These are phyloP conservation scores for Golovinomyces cichoracearum DNA, from an alignment of 2,329 filamentous ascomycete genomes.

Conservation along the genomic window DNA sequence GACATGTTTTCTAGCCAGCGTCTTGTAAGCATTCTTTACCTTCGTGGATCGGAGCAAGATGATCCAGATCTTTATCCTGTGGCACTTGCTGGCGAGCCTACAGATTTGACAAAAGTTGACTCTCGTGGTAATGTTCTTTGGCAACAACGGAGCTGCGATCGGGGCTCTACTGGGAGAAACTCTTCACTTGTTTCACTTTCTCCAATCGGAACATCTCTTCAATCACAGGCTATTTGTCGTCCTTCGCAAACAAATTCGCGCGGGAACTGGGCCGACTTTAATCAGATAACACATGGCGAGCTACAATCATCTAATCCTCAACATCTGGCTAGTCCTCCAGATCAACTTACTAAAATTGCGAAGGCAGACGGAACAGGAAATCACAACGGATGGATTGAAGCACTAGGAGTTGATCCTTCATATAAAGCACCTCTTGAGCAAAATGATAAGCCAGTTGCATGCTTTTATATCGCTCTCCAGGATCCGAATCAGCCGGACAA, in stretches of 20 bases:
- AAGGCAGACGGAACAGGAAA: constrained; percentile 34
- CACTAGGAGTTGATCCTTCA: constrained; percentile 61
- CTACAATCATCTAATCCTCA: constrained; percentile 18
- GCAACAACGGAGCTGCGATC: constrained; percentile 24
- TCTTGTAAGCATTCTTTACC: constrained; percentile 50
- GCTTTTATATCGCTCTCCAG: constrained; percentile 52
- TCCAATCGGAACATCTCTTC: constrained; percentile 36
- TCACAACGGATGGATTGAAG: constrained; percentile 66
- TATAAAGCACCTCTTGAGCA: constrained; percentile 60
- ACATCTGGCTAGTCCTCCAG: constrained; percentile 21
- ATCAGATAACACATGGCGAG: constrained; percentile 26
- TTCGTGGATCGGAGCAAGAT: constrained; percentile 51
- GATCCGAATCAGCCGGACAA: constrained; percentile 21
- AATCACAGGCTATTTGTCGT: constrained; percentile 25
- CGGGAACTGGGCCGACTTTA: constrained; percentile 31
- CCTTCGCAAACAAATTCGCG: constrained; percentile 14
- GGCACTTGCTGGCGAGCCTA: constrained; percentile 39
- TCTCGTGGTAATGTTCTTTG: constrained; percentile 13
- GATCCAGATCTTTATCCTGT: constrained; percentile 61
- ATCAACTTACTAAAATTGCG: constrained; percentile 28
- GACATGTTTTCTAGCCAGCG: constrained; percentile 75
- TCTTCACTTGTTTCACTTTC: constrained; percentile 40
- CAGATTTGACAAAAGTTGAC: constrained; percentile 29
- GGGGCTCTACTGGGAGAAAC: constrained; percentile 25
- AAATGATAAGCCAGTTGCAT: constrained; percentile 48